Base-by-base conservation (phyloP, 2,329 filamentous ascomycete genomes). In the Aspergillus hortae region DNA sequence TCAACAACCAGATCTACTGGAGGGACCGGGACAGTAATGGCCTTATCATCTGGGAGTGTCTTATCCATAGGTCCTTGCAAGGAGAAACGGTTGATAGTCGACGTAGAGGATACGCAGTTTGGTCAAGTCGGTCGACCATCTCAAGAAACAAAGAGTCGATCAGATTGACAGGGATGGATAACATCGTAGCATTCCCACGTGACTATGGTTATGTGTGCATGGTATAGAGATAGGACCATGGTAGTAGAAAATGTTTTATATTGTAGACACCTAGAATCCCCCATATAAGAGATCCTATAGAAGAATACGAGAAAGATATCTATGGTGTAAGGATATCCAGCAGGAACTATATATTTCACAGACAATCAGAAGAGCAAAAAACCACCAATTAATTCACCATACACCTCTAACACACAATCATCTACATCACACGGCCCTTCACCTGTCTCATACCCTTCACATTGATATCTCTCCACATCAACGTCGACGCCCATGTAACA, bases 391-490 rank as follows among this genome's bases (percentile, higher is more conserved):
- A 38, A 38, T n/a, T 15, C 35, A 17, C 35, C 15, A 10, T 17
- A n/a, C 9, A 12, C 7, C 12, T 1, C 11, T 7, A 15, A 15
- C n/a, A 17, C 32, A 38, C 4, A 19, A 4, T 19, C 15, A 7
- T 11, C 36, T 51, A 51, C 36, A 51, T 4, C n/a, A 51, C n/a
- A 11, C 44, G 49, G 14, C 44, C 49, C 49, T 51, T 51, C 25
- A 51, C 49, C 49, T 51, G 44, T 21, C 42, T 41, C 7, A 21
- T 48, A 12, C 49, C 43, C 25, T 44, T 55, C 3, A 55, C 53
- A 7, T 50, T 48, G 6, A 55, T 42, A 33, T 55, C 51, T 40
- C 38, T 42, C 50, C 48, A 50, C 50, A 55, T 30, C 40, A 51
- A 17, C 14, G 49, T 46, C 43, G 50, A 55, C 6, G n/a, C 27